Base-by-base conservation (phyloP, 2,329 filamentous ascomycete genomes). In the Aspergillus sp. region DNA sequence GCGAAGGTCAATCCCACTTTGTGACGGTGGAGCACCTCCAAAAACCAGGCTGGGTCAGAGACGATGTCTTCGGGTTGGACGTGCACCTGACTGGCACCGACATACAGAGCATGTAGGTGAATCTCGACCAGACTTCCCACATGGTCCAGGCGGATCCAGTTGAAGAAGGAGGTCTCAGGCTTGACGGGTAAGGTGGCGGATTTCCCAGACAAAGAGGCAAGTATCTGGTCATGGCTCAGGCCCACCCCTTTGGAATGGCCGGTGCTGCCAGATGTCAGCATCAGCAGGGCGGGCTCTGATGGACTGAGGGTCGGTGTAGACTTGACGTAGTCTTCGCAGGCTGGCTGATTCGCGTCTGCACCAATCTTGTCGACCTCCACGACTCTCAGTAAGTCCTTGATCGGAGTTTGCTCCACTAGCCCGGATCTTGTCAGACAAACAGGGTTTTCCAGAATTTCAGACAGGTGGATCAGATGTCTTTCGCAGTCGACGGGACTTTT, bases 331-430 rank as follows among this genome's bases (percentile, higher is more conserved):
- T n/a, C n/a, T n/a, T n/a, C n/a, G n/a, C n/a, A n/a, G n/a, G n/a
- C n/a, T n/a, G n/a, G n/a, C n/a, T n/a, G n/a, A n/a, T n/a, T n/a
- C n/a, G n/a, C n/a, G n/a, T n/a, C n/a, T n/a, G n/a, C n/a, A n/a
- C 3, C 4, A 3, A 23, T 23, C 21, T 3, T 23, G 21, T 23
- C 21, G 6, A 23, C 21, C 16, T n/a, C 11, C 25, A 4, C 13
- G 14, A 5, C 3, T 5, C 7, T 11, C 10, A 13, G 5, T 2
- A 7, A 4, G 20, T 29, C 42, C 4, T 13, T 36, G 32, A 9
- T 1, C 2, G 3, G 10, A 87, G 86, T 62, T 89, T 89, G 60
- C n/a, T n/a, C n/a, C 85, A 79, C 64, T 91, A 93, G 1, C 21
- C 21, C 21, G 3, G 32, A 34, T 11, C 32, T 45, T 11, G 54